Conservation (phyloP, 345 rosid genomes). For the Boechera retrofracta region DNA sequence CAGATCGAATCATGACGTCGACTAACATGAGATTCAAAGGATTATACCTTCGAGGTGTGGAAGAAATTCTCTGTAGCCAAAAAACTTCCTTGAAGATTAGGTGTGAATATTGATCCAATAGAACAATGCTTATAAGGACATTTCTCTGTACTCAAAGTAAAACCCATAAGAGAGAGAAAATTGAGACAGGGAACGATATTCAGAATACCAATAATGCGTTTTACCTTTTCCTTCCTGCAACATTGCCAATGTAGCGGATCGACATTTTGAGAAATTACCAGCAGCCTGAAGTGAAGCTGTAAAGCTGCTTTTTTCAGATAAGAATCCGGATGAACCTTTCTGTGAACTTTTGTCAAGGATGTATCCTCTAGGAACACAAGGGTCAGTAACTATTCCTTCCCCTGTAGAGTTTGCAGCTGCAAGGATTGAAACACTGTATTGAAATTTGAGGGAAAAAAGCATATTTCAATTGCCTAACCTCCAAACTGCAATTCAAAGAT, state of each 20-base stretch:
- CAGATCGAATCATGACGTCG: background rate
- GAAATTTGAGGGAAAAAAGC: background rate
- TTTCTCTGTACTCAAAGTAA: conserved; percentile 54
- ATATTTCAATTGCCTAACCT: conserved; percentile 1
- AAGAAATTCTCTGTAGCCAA: conserved; percentile 88
- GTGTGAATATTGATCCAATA: conserved; percentile 80
- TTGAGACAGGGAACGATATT: background rate
- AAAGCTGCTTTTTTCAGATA: conserved; percentile 45
- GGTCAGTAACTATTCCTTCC: conserved; percentile 56
- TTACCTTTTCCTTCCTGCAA: conserved; percentile 84
- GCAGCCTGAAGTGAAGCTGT: conserved; percentile 54
- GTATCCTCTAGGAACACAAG: conserved; percentile 91
- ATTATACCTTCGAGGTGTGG: conserved; percentile 82
- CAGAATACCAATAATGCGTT: background rate
- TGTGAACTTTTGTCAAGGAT: conserved; percentile 38
- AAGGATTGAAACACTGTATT: conserved; percentile 24
- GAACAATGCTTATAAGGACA: conserved; percentile 65
- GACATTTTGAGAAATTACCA: conserved; percentile 93
- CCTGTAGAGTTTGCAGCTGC: conserved; percentile 56
- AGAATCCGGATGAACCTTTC: conserved; percentile 49
- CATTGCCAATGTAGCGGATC: conserved; percentile 66
- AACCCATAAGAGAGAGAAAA: conserved; percentile 13
- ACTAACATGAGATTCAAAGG: conserved; percentile 5
- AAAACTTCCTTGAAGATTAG: conserved; percentile 79
- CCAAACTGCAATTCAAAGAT: background rate